A percentile compares a stretch with the other conserved stretches of the same genome.
Conservation (phyloP, 257 asterid genomes). For the Thymus mandschuricus region DNA sequence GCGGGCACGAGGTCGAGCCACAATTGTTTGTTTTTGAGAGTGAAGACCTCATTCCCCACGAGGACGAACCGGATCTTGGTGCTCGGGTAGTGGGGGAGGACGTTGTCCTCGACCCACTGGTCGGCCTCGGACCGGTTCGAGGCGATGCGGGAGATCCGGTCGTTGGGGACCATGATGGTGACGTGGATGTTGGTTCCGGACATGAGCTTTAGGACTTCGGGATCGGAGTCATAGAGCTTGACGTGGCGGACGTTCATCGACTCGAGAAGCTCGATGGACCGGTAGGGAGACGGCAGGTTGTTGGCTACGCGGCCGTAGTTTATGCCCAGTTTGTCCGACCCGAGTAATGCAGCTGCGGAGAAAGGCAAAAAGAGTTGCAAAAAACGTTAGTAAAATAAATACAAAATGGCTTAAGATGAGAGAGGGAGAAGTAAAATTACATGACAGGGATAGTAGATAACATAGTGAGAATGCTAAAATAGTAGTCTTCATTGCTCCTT, state of each 20-base stretch:
- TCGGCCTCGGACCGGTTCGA: slow-evolving; percentile 49
- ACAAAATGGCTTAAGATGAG: background rate
- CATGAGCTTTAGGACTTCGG: slow-evolving; percentile 62
- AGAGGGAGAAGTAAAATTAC: slow-evolving; percentile 31
- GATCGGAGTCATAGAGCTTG: slow-evolving; percentile 69
- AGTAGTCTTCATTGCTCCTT: slow-evolving; percentile 6
- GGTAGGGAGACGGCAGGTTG: slow-evolving; percentile 61
- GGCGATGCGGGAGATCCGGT: slow-evolving; percentile 55
- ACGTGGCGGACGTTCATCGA: slow-evolving; percentile 48
- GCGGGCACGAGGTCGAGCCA: slow-evolving; percentile 78
- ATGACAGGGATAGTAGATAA: slow-evolving; percentile 44
- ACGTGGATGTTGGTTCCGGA: slow-evolving; percentile 60
- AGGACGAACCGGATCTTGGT: slow-evolving; percentile 60
- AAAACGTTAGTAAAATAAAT: background rate
- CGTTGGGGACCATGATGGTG: slow-evolving; percentile 59
- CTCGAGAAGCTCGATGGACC: slow-evolving; percentile 47
- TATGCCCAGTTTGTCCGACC: slow-evolving; percentile 49
- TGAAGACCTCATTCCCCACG: slow-evolving; percentile 74
- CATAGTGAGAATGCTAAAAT: slow-evolving; percentile 36
- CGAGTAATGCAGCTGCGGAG: slow-evolving; percentile 41
- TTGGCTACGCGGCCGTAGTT: slow-evolving; percentile 66
- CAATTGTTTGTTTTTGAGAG: slow-evolving; percentile 22
- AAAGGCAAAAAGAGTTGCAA: background rate
- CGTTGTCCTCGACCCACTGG: slow-evolving; percentile 61
- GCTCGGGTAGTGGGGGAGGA: slow-evolving; percentile 55